Evolutionary conservation across 495 filamentous ascomycete species (phyloP).

Genomic region (Talaromyces stipitatus): DNA sequence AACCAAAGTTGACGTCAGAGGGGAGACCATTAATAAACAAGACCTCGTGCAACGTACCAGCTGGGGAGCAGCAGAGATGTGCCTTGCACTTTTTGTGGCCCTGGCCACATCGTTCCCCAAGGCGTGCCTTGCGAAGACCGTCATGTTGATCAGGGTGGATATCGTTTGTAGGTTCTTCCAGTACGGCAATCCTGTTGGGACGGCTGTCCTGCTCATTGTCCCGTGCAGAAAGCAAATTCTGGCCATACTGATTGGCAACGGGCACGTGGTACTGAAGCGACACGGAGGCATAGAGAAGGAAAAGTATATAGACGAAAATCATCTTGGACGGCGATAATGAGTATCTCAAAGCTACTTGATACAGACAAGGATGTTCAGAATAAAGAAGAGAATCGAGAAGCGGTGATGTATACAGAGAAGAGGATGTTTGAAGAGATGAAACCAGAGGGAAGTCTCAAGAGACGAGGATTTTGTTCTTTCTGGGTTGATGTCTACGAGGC

Average conservation of each 20-base stretch:
- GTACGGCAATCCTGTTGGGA: neutral
- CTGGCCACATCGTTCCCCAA: slow-evolving; percentile 28
- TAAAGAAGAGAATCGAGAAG: slow-evolving; percentile 5
- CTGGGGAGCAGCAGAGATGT: slow-evolving; percentile 56
- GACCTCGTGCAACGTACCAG: slow-evolving; percentile 32
- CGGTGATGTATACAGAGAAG: slow-evolving; percentile 15
- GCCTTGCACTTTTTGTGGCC: slow-evolving; percentile 42
- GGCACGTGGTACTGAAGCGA: neutral
- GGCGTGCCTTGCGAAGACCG: neutral
- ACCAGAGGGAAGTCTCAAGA: neutral
- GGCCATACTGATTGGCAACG: neutral
- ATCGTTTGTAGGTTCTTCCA: neutral
- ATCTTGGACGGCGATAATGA: neutral
- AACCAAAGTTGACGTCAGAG: neutral
- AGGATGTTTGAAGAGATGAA: slow-evolving; percentile 3
- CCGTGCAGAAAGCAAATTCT: neutral
- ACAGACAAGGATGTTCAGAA: neutral
- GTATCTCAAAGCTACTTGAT: slow-evolving; percentile 3
- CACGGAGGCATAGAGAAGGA: neutral
- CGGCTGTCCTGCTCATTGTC: neutral
- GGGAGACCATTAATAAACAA: slow-evolving; percentile 16
- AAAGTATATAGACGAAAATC: neutral
- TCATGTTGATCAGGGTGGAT: neutral
- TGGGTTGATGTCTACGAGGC: neutral
- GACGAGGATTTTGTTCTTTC: neutral